Conservation (phyloP, 305 asterid genomes). For the Fraxinus latifolia region DNA sequence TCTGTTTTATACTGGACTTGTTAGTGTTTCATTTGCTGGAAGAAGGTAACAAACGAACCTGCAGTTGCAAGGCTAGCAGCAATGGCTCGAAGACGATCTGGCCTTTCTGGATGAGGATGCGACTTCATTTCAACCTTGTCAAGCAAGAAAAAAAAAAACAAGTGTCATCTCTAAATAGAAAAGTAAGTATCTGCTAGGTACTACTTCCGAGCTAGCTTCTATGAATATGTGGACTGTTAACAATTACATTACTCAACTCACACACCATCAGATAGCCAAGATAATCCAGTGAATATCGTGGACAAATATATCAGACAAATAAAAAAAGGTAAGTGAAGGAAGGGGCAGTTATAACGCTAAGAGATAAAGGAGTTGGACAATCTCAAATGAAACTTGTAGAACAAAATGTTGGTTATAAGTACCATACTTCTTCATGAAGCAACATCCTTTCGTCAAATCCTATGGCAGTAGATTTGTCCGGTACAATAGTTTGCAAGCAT, state of each 20-base stretch:
- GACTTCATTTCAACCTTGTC: constrained; percentile 73
- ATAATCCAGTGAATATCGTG: neutral
- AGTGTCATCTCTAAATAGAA: constrained; percentile 11
- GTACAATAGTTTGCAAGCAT: constrained; percentile 30
- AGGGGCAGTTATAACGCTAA: neutral
- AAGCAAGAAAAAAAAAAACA: constrained; percentile 20
- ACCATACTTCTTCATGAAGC: constrained; percentile 87
- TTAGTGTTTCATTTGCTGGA: constrained; percentile 16
- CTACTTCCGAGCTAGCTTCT: neutral
- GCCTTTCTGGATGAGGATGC: constrained; percentile 95
- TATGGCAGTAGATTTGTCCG: constrained; percentile 59
- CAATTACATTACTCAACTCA: neutral
- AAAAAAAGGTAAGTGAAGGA: neutral
- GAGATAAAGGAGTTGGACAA: neutral
- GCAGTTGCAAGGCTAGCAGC: constrained; percentile 89
- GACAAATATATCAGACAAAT: neutral
- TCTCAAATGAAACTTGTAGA: constrained; percentile 19
- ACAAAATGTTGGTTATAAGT: constrained; percentile 20
- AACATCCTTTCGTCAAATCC: constrained; percentile 98
- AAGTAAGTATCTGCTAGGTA: neutral
- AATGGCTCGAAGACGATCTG: constrained; percentile 94
- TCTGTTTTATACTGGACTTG: constrained; percentile 18
- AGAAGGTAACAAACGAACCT: constrained; percentile 46
- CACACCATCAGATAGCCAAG: neutral
- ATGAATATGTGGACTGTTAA: neutral